Conservation (phyloP, 495 filamentous ascomycete genomes). For the Elasticomyces elasticus region DNA sequence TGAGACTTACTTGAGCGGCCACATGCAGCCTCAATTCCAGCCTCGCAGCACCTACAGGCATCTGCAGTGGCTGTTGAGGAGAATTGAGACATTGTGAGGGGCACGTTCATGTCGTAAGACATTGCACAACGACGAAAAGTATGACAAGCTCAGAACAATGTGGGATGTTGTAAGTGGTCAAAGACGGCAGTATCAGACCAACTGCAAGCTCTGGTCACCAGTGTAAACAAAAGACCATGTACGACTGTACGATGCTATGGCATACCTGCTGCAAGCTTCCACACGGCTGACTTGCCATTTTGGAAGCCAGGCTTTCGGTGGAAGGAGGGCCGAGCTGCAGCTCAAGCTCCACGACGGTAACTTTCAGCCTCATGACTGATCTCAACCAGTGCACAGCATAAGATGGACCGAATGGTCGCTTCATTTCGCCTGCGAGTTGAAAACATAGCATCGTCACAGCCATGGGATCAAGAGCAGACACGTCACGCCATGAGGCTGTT, state of each 20-base stretch:
- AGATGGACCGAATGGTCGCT: too few relatives aligned
- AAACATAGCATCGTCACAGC: too few relatives aligned
- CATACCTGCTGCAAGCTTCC: not conserved
- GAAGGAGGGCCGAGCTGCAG: not conserved
- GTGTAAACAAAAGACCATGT: not conserved
- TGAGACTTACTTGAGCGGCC: slow-evolving; percentile 5
- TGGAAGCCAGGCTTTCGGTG: not conserved
- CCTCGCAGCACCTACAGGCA: slow-evolving; percentile 12
- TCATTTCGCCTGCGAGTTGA: too few relatives aligned
- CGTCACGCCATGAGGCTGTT: not conserved
- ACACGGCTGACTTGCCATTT: not conserved
- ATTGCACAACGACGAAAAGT: not conserved
- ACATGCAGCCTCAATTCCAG: slow-evolving; percentile 6
- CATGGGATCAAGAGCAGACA: not conserved
- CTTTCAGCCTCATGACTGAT: not conserved
- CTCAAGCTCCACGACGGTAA: not conserved
- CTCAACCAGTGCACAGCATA: not conserved
- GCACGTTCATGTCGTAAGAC: not conserved
- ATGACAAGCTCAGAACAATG: too few relatives aligned
- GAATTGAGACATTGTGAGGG: slow-evolving; percentile 12
- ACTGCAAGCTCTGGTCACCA: not conserved
- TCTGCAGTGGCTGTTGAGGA: slow-evolving; percentile 26
- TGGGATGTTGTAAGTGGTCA: not conserved
- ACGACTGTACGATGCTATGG: not conserved
- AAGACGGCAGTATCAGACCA: not conserved